Percentiles rank a stretch among this genome's conserved stretches.
phyloP scores from a whole-genome alignment of 2,329 filamentous ascomycete species.

The Fusarium cyanostomum region DNA sequence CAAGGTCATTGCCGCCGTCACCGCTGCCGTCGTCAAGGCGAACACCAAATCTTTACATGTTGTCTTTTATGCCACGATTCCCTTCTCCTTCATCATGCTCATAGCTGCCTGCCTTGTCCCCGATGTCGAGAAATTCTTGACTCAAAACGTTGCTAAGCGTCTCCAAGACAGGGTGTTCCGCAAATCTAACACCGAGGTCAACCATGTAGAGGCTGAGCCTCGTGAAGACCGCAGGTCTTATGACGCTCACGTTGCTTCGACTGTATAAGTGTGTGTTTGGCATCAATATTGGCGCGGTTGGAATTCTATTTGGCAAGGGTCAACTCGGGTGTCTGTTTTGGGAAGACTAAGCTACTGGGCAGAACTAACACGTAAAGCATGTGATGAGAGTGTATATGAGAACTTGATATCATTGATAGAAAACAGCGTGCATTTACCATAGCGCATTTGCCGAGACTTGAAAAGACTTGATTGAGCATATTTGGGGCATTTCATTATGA shows the following conservation, averaged over 20 bases:
- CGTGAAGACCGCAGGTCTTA: not conserved
- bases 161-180: slow-evolving; percentile 44
- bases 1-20: slow-evolving; percentile 47
- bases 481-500: not conserved
- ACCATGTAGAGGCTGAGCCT: not conserved
- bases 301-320: not conserved
- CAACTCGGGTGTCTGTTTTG: not conserved
- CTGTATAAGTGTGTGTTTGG: not conserved
- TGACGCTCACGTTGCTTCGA: not conserved
- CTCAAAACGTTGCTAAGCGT: slow-evolving; percentile 55
- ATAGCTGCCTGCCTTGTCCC: slow-evolving; percentile 51
- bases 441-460: not conserved
- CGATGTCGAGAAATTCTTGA: slow-evolving; percentile 55
- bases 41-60: slow-evolving; percentile 55
- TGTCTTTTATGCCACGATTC: slow-evolving; percentile 54
- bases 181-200: slow-evolving; percentile 7
- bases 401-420: not conserved
- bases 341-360: not conserved
- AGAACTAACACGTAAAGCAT: not conserved
- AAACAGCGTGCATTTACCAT: not conserved
- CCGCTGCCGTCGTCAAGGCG: slow-evolving; percentile 49
- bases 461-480: not conserved
- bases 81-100: slow-evolving; percentile 53
- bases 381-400: not conserved
- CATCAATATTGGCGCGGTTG: not conserved